These are phyloP conservation scores for Penstemon newberryi DNA, from an alignment of 257 asterid genomes.

Conservation along the genomic window DNA sequence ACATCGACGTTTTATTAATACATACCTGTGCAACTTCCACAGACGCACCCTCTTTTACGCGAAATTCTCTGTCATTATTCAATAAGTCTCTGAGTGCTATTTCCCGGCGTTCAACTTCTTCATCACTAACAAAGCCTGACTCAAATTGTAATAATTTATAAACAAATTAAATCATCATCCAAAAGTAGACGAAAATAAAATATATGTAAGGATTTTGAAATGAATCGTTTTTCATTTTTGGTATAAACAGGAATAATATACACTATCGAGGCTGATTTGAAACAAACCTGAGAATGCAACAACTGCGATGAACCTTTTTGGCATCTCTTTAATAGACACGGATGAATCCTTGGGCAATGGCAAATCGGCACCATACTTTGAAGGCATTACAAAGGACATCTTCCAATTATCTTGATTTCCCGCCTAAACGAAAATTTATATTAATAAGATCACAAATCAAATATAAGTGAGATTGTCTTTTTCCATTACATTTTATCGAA, in stretches of 20 bases:
- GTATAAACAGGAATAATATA: no score
- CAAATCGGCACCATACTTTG: slow-evolving; percentile 74
- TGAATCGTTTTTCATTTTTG: no score
- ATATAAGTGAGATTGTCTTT: not conserved
- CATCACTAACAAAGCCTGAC: slow-evolving; percentile 76
- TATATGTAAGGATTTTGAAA: no score
- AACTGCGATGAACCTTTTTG: slow-evolving; percentile 60
- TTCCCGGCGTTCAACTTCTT: slow-evolving; percentile 70
- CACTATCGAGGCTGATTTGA: not conserved
- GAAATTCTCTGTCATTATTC: slow-evolving; percentile 48
- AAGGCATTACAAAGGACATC: slow-evolving; percentile 87
- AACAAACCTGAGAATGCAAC: slow-evolving; percentile 80
- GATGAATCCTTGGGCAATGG: slow-evolving; percentile 78
- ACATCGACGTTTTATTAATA: not conserved
- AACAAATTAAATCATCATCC: no score
- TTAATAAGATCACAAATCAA: slow-evolving; percentile 16
- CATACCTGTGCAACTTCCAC: slow-evolving; percentile 87
- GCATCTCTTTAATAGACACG: slow-evolving; percentile 67
- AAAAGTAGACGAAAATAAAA: no score
- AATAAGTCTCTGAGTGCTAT: slow-evolving; percentile 52
- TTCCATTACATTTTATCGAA: no score
- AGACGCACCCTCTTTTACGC: slow-evolving; percentile 50
- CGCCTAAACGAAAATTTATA: slow-evolving; percentile 37
- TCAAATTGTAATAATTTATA: slow-evolving; percentile 5
- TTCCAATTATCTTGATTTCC: slow-evolving; percentile 62